Base-by-base conservation (phyloP, 2,329 filamentous ascomycete genomes). In the Pochonia chlamydosporia region DNA sequence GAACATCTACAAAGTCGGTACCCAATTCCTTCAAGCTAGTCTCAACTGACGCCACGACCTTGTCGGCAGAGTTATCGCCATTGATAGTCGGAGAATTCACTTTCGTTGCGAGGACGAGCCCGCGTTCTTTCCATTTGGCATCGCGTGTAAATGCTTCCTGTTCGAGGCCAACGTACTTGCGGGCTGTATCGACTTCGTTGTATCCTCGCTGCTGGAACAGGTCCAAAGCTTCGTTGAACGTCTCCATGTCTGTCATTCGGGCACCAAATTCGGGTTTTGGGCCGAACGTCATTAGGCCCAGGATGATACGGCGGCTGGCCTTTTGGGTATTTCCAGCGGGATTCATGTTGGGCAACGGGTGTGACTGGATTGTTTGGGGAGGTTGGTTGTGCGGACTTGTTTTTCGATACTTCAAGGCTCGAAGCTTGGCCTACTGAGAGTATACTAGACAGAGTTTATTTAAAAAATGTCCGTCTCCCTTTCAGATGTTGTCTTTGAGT, bases 221-320 rank as follows among this genome's bases (percentile, higher is more conserved):
- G 62, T 92, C 85, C 30, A 95, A 79, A 37, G 78, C 78, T 56
- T 78, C 78, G 56, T 84, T 87, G 71, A 84, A 89, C 37, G 86
- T 84, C 49, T 80, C 64, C 2, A 75, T 26, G 47, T 74, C 70
- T 9, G 87, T 91, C 59, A 95, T 82, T 40, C 89, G 82, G 39
- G 85, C 87, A 30, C 87, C 88, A 11, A 61, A 56, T 13, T 62
- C 56, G 49, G 75, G 74, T 48, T 80, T 78, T 2, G 87, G 81
- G 24, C 85, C 87, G 70, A 89, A 90, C 61, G 85, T 91, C 89
- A 95, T 93, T 46, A 90, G 76, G 54, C 89, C 89, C 33, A 95
- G 81, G 73, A 95, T 89, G 58, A 89, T 74, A 52, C 86, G 79
- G 53, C 84, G 76, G 56, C 81, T 85, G 47, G 63, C 59, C 26